Evolutionary conservation across 1,139 yeast species (phyloP), one percentile per base, ranked within the genome.

Genomic region (Spathaspora sp.): DNA sequence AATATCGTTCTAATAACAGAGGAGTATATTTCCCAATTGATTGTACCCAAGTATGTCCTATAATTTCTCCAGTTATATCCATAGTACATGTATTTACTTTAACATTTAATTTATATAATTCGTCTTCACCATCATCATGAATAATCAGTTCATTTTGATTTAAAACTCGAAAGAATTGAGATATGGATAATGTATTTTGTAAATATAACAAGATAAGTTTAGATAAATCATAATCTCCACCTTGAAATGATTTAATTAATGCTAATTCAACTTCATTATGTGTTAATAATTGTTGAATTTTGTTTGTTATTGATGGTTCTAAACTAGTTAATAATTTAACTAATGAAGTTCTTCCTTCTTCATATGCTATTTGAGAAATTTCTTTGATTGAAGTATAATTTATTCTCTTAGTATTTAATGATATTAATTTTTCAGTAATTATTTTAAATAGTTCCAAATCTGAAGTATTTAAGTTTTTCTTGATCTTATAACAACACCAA

Each of bases 401-500:
- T 15, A 55, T 53, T 41, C 43, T 38, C 18, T 46, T 38, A 11
- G 44, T 43, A 43, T 34, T 55, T 55, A 48, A 39, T 31, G 68
- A 58, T 2, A 57, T 39, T 15, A 87, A 65, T 50, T 79, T 80
- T 10, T 69, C 65, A 1, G 76, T 63, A 4, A 93, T 71, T 0
- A 69, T 57, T 26, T 71, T 63, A 46, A 82, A 79, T 9, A 91
- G 65, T 34, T 80, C 80, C 4, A 71, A 68, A 57, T 93, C 97
- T 2, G 76, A 71, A 51, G 75, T 57, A 38, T 78, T 80, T 4
- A 72, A 57, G 15, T 84, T 81, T 38, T 72, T 65, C 46, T 77
- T 78, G 23, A 89, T 81, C 57, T 89, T 87, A 36, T 78, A 70
- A 49, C 86, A 81, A 15, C 97, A 93, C 98, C 98, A 93, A 54